These are phyloP conservation scores for Globisporangium takayamanum DNA, from an alignment of 352 stramenopile genomes.

Conservation along the genomic window DNA sequence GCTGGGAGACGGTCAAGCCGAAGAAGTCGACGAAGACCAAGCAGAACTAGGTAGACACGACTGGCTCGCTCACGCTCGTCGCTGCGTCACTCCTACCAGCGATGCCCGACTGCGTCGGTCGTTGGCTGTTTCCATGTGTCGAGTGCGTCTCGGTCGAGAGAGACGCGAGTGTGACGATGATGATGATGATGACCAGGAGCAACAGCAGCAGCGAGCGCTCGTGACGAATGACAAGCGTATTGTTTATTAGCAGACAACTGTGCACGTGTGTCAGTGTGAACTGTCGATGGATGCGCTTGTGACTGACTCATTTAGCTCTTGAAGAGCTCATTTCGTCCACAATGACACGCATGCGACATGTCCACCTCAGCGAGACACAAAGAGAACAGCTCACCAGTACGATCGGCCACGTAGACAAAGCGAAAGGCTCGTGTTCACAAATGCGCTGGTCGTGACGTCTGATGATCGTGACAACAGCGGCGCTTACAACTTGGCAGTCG, in stretches of 20 bases:
- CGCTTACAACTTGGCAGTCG: slow-evolving; percentile 63
- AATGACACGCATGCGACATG: too few species aligned
- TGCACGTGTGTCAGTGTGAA: background rate
- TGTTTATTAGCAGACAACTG: slow-evolving; percentile 9
- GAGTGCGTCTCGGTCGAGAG: background rate
- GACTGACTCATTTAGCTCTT: too few species aligned
- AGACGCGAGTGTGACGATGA: background rate
- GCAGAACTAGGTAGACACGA: slow-evolving; percentile 36
- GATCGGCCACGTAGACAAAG: too few species aligned
- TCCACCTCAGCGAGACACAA: too few species aligned
- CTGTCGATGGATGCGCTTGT: too few species aligned
- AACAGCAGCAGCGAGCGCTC: background rate
- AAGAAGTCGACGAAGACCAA: slow-evolving; percentile 57
- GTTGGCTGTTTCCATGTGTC: too few species aligned
- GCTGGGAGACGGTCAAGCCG: slow-evolving; percentile 72
- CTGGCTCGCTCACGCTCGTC: background rate
- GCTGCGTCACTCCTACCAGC: background rate
- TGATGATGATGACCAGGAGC: background rate
- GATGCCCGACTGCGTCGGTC: background rate
- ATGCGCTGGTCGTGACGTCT: background rate
- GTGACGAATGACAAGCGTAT: slow-evolving; percentile 7
- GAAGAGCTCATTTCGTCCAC: too few species aligned
- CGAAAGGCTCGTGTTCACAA: too few species aligned
- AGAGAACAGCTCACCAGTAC: too few species aligned
- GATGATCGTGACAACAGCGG: background rate